Conservation (phyloP, 352 stramenopile genomes). For the Phytopythium helicoides region DNA sequence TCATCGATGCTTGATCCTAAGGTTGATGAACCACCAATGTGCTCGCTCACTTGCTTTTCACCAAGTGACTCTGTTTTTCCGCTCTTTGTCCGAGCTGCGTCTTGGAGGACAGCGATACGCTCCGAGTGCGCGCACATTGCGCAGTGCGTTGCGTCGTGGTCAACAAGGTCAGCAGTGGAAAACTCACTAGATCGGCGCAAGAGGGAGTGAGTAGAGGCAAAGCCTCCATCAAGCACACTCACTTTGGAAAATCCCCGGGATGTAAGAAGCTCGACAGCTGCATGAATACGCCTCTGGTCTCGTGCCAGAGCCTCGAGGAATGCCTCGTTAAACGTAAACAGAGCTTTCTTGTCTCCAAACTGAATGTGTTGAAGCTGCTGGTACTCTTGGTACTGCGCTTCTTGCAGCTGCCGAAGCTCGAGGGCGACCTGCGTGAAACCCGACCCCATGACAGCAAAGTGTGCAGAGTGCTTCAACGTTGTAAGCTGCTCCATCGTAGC, state of each 20-base stretch:
- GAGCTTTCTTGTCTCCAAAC: slow-evolving; percentile 7
- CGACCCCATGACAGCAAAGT: slow-evolving; percentile 81
- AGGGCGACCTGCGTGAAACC: slow-evolving; percentile 67
- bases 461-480: slow-evolving; percentile 59
- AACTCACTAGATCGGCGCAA: slow-evolving; percentile 51
- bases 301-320: slow-evolving; percentile 67
- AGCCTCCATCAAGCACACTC: slow-evolving; percentile 73
- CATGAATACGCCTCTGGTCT: slow-evolving; percentile 68
- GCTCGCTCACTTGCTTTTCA: no score
- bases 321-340: slow-evolving; percentile 48
- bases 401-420: slow-evolving; percentile 39
- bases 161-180: slow-evolving; percentile 63
- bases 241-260: slow-evolving; percentile 75
- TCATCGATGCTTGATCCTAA: background rate
- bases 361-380: slow-evolving; percentile 15
- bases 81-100: background rate
- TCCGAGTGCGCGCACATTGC: slow-evolving; percentile 62
- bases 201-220: slow-evolving; percentile 50
- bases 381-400: slow-evolving; percentile 19
- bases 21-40: no score
- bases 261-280: slow-evolving; percentile 63
- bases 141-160: slow-evolving; percentile 67
- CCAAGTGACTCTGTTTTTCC: background rate
- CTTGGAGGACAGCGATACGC: slow-evolving; percentile 6
- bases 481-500: slow-evolving; percentile 52